Evolutionary conservation across 2,329 filamentous ascomycete species (phyloP), one percentile per base, ranked within the genome.

Genomic region (Bipolaris oryzae): DNA sequence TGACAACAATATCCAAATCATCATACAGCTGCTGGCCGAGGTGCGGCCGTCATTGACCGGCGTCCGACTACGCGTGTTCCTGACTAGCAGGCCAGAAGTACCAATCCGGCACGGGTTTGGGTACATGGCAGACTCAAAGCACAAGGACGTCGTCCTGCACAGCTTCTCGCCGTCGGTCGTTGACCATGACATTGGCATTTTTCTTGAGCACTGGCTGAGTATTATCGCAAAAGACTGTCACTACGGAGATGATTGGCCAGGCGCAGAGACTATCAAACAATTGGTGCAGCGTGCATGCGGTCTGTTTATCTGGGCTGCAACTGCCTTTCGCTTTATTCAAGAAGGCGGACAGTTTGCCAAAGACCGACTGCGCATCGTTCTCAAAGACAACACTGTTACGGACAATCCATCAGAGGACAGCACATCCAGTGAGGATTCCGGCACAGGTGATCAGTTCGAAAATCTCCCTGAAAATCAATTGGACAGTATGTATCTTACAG

Each of bases 271-370:
- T 11, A 63, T 75, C 16, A 6, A 4, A 25, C 5, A 25, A 6
- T 25, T 42, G 10, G 21, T 23, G 13, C 13, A 42, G 20, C 25
- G 39, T 25, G 3, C 21, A 38, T 18, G 35, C 16, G 35, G 35
- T 38, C 35, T 38, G 1, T 38, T 25, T 13, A 42, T 28, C 25
- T 28, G 25, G 25, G 25, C 25, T 28, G 11, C 39, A 4, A 73
- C 58, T 43, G 57, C 75, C 10, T 54, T 63, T 45, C 67, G 71
- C 7, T 62, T 77, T 20, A 16, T 43, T 3, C 38, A 23, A 45
- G 49, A 13, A 50, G 42, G 35, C 33, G 38, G 38, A 13, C 38
- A 11, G 4, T 51, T 55, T 37, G 48, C 50, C 7, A n/a, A 16
- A 18, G 31, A 55, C 5, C 21, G 55, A 23, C 38, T 64, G 23